These are phyloP conservation scores for Monascus ruber DNA, from an alignment of 2,329 filamentous ascomycete genomes.

Conservation along the genomic window DNA sequence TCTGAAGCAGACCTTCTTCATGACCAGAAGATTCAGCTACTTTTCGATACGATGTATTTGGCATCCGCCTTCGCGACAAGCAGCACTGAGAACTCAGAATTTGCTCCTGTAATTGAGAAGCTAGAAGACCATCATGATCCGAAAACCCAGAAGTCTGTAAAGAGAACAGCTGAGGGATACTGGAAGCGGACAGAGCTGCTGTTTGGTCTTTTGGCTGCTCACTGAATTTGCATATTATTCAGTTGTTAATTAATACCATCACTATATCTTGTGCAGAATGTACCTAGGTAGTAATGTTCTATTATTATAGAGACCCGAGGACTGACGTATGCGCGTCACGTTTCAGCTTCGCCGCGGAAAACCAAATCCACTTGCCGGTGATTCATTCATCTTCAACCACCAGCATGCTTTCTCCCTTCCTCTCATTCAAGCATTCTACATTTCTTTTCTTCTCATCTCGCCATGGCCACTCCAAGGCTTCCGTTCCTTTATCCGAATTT, in stretches of 20 bases:
- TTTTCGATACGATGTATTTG: conserved; percentile 27
- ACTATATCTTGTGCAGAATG: neutral
- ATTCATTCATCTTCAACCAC: neutral
- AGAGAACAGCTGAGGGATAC: conserved; percentile 59
- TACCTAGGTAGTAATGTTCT: neutral
- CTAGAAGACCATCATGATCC: conserved; percentile 37
- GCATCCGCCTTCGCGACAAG: conserved; percentile 13
- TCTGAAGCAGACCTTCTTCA: conserved; percentile 7
- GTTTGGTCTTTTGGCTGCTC: conserved; percentile 58
- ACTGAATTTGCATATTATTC: too few species aligned
- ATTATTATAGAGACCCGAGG: neutral
- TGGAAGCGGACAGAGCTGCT: conserved; percentile 73
- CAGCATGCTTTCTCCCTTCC: conserved; percentile 6
- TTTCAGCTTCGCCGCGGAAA: conserved; percentile 16
- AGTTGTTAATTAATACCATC: neutral
- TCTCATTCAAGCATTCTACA: neutral
- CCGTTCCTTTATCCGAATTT: conserved; percentile 60
- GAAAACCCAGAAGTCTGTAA: conserved; percentile 42
- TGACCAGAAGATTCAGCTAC: conserved; percentile 27
- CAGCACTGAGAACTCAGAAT: conserved; percentile 15
- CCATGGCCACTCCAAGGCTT: conserved; percentile 52
- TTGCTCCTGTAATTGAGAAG: conserved; percentile 39
- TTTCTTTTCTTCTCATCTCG: conserved; percentile 3
- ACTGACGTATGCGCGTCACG: conserved; percentile 7
- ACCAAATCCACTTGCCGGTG: neutral